phyloP scores from a whole-genome alignment of 2,329 filamentous ascomycete genomes.

The Phaeosphaeriaceae sp. region DNA sequence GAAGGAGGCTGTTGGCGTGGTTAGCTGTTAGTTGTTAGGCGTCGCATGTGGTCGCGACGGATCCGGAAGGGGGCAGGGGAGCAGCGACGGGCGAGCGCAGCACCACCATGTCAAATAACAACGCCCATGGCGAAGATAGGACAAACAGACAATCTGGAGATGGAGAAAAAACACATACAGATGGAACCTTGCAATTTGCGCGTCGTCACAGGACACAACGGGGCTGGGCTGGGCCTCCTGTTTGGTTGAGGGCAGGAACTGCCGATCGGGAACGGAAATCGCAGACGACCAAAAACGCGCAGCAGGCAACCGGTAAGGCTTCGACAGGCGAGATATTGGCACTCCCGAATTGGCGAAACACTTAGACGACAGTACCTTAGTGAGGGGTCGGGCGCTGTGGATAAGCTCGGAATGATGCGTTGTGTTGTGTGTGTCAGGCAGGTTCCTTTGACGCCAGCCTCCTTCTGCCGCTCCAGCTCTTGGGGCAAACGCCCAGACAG shows the following conservation, averaged over 20 bases:
- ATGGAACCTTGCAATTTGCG: constrained; percentile 46
- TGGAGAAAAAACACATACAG: constrained; percentile 42
- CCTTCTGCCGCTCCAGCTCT: constrained; percentile 15
- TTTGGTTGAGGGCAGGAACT: constrained; percentile 46
- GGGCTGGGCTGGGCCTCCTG: constrained; percentile 44
- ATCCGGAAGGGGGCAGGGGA: constrained; percentile 27
- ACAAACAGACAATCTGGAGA: constrained; percentile 7
- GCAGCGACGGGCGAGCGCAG: constrained; percentile 27
- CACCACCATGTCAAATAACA: constrained; percentile 19
- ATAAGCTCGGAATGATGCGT: constrained; percentile 49
- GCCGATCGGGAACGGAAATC: constrained; percentile 41
- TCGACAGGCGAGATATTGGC: constrained; percentile 41
- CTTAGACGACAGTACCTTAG: constrained; percentile 28
- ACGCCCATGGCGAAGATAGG: constrained; percentile 16
- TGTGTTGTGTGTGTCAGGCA: constrained; percentile 38
- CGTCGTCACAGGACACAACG: constrained; percentile 47
- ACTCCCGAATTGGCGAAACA: constrained; percentile 39
- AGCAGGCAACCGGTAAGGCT: constrained; percentile 34
- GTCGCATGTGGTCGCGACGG: constrained; percentile 34
- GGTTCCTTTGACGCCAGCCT: constrained; percentile 24
- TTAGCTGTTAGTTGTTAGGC: constrained; percentile 29
- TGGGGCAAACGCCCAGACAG: constrained; percentile 22
- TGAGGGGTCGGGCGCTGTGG: constrained; percentile 39
- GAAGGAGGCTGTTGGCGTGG: constrained; percentile 23
- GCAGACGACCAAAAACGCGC: constrained; percentile 22